Conservation (phyloP, 164 flowering plant genomes). For the Magnolia officinalis region DNA sequence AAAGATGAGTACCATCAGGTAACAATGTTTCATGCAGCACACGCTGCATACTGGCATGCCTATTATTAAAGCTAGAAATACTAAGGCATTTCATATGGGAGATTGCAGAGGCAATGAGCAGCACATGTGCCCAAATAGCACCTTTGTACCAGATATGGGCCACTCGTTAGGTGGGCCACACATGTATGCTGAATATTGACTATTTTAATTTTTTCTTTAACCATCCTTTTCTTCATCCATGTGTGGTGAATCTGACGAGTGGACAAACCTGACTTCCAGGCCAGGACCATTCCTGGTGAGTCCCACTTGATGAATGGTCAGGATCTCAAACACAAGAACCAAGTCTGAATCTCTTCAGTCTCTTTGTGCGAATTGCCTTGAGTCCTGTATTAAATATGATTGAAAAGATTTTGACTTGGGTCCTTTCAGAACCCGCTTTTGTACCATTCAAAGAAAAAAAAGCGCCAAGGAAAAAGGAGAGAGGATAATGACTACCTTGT, state of each 20-base stretch:
- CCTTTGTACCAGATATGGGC: not conserved
- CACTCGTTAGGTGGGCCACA: not conserved
- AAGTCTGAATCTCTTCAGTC: not conserved
- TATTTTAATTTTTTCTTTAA: too few species aligned
- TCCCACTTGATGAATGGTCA: not conserved
- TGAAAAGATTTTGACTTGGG: not conserved
- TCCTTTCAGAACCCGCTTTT: not conserved
- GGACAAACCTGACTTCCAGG: not conserved
- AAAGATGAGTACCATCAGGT: not conserved
- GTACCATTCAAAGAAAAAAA: not conserved
- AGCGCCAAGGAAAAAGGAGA: not conserved
- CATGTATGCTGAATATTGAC: not conserved
- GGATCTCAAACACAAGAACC: not conserved
- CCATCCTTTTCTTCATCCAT: not conserved
- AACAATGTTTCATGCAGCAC: not conserved
- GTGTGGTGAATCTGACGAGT: not conserved
- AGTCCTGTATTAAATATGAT: not conserved
- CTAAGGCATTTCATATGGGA: not conserved
- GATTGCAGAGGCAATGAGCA: not conserved
- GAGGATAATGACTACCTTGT: constrained; percentile 59
- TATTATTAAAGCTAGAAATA: not conserved
- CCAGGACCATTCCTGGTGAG: not conserved
- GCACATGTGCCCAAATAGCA: not conserved
- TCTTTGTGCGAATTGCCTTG: not conserved
- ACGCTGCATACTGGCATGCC: not conserved